Evolutionary conservation across 805 yeast species (phyloP), one percentile per base, ranked within the genome.

Genomic region (Saturnispora zaruensis): DNA sequence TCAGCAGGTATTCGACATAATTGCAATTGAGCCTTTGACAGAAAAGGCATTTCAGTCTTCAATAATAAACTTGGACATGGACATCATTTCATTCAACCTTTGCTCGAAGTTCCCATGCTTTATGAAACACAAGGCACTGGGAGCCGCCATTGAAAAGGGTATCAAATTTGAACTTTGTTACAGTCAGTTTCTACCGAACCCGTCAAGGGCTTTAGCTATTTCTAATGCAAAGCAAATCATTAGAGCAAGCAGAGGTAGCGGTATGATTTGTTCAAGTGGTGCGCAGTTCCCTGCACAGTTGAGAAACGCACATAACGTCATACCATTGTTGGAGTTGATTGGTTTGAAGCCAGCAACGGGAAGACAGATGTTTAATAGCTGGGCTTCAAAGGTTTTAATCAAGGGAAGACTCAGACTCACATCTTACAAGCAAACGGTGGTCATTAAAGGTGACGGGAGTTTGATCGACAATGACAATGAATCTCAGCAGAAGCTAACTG

Each of bases 141-240:
- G 96, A 41, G 80, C 88, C 40, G 96, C 95, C 1, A 73, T 87
- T 3, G 83, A 82, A 18, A 77, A 88, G 46, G 98, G 98, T 2
- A 76, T 88, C 24, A 79, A 80, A 56, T 77, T 93, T 55, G 99
- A 93, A 62, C 74, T 93, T 7, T 74, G 79, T 43, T 91, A 91
- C 66, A 63, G 76, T 6, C 70, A 78, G 30, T 71, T 81, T 41
- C 65, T 84, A 34, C 66, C 59, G 28, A 52, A 51, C 59, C 52
- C 48, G 20, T 54, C 56, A 16, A 73, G 91, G 54, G 73, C 82
- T 38, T 78, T 78, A 48, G 79, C 85, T 53, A 80, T 90, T 37
- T 73, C 81, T 32, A 90, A 88, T 62, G 77, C 82, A 2, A 73
- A 85, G 50, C 82, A 86, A 58, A 74, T 93, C 14, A 74, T 88